A percentile compares a stretch with the other conserved stretches of the same genome.
These are phyloP conservation scores for Diaporthe citriasiana DNA, from an alignment of 2,329 filamentous ascomycete species.

Conservation along the genomic window DNA sequence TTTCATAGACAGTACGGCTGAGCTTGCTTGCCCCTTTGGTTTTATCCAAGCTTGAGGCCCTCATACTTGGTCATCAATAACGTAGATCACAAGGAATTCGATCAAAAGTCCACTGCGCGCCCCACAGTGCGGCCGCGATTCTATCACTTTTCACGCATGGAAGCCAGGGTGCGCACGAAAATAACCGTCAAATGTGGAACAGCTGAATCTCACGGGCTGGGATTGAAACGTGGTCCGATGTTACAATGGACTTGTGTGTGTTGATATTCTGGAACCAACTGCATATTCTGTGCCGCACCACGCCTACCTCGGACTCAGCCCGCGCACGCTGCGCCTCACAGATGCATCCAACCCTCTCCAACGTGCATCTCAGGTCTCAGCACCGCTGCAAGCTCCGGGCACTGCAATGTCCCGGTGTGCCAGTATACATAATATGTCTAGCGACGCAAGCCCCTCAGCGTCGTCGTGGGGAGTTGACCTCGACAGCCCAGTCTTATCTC, in stretches of 20 bases:
- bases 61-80: neutral
- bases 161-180: no score
- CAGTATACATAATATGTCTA: constrained; percentile 9
- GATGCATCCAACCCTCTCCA: neutral
- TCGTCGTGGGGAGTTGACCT: neutral
- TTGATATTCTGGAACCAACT: constrained; percentile 14
- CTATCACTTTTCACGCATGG: neutral
- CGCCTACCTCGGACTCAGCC: neutral
- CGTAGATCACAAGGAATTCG: neutral
- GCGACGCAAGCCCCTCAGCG: neutral
- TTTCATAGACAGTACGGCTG: neutral
- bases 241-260: constrained; percentile 12
- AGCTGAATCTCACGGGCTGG: neutral
- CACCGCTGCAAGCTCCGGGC: neutral
- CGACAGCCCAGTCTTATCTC: neutral
- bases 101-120: neutral
- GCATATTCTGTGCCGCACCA: neutral
- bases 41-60: neutral
- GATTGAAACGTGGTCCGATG: neutral
- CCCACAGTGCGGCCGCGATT: neutral
- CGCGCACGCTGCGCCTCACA: neutral
- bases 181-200: neutral
- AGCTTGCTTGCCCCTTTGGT: fast-evolving
- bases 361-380: constrained; percentile 11
- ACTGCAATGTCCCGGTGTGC: neutral